phyloP scores from a whole-genome alignment of 1,284 basidiomycete species.

The Tausonia pullulans region DNA sequence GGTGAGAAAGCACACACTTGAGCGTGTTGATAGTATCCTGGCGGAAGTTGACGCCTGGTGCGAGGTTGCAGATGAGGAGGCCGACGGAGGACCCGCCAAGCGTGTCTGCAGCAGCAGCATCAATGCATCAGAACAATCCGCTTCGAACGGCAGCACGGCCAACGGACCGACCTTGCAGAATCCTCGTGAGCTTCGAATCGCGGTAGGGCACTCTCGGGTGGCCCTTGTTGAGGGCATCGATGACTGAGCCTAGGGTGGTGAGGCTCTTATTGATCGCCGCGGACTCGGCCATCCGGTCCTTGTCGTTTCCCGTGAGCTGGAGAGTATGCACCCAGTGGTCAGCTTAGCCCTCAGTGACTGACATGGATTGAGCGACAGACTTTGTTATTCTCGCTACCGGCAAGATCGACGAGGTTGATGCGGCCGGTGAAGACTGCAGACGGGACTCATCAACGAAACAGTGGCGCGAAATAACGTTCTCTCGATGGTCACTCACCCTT shows the following conservation, averaged over 20 bases:
- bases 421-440: conserved; percentile 50
- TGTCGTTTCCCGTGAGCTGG: conserved; percentile 66
- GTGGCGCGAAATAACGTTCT: background rate
- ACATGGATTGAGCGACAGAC: conserved; percentile 27
- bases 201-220: conserved; percentile 47
- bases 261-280: conserved; percentile 69
- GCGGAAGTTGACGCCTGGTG: conserved; percentile 63
- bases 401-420: conserved; percentile 72
- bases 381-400: conserved; percentile 80
- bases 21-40: conserved; percentile 74
- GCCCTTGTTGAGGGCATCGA: conserved; percentile 64
- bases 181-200: conserved; percentile 65
- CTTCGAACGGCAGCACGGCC: background rate
- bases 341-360: no score
- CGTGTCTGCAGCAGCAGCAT: conserved; percentile 38
- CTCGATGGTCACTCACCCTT: conserved; percentile 13
- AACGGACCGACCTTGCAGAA: conserved; percentile 50
- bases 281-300: conserved; percentile 65
- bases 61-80: conserved; percentile 68
- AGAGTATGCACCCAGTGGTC: no score
- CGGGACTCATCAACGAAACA: background rate
- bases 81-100: conserved; percentile 64
- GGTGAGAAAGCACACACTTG: conserved; percentile 36
- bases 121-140: background rate
- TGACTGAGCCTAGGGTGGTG: conserved; percentile 68